Conservation (phyloP, 345 rosid genomes). For the Eucalyptus leucophloia region DNA sequence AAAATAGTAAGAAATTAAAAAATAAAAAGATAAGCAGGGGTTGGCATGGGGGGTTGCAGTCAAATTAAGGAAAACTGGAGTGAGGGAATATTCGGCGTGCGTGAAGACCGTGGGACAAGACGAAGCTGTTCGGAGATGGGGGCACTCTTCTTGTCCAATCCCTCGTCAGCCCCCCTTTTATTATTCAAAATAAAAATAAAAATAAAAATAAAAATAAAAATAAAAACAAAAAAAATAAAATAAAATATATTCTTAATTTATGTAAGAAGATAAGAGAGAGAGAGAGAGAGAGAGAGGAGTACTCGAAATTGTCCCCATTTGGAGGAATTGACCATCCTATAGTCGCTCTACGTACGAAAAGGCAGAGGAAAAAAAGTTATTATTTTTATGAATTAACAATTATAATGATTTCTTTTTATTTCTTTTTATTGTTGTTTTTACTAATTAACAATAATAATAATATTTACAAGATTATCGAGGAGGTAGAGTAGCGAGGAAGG, state of each 20-base stretch:
- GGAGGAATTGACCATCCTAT: not conserved
- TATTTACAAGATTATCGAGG: not conserved
- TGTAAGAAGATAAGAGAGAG: not conserved
- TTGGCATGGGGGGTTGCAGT: not conserved
- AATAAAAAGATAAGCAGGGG: not conserved
- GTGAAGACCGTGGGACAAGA: not conserved
- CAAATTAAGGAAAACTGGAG: not conserved
- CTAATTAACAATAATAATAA: not conserved
- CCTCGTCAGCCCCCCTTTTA: not conserved
- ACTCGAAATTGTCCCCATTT: not conserved
- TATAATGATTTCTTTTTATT: not conserved
- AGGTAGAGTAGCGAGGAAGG: not conserved
- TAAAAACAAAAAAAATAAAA: not conserved
- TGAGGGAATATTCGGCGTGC: not conserved
- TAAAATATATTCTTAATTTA: not conserved
- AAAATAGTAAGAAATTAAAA: not conserved
- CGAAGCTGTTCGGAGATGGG: not conserved
- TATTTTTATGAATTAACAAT: not conserved
- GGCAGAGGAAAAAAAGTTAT: not conserved
- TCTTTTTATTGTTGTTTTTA: not conserved
- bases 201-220: too few relatives aligned
- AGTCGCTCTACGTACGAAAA: not conserved
- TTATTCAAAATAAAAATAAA: too few relatives aligned
- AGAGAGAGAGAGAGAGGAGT: not conserved
- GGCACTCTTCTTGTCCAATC: not conserved